phyloP scores from a whole-genome alignment of 345 rosid species.

The Corchorus olitorius region DNA sequence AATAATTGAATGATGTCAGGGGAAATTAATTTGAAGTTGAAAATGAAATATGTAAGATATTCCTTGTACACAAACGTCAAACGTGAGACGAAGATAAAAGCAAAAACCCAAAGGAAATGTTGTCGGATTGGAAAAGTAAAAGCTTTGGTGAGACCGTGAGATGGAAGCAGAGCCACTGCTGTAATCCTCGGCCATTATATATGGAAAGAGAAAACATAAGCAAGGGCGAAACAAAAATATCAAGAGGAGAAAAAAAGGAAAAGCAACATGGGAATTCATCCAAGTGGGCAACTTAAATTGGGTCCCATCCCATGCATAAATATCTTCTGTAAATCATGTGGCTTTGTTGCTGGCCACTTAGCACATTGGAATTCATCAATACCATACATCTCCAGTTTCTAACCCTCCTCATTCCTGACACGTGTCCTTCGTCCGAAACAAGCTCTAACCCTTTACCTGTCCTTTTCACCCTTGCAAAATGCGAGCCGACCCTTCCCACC shows the following conservation, averaged over 20 bases:
- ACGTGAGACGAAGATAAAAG: not conserved
- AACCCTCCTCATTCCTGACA: not conserved
- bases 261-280: not conserved
- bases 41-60: not conserved
- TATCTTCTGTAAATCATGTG: not conserved
- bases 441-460: not conserved
- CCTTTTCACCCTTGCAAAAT: not conserved
- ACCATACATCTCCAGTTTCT: not conserved
- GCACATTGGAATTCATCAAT: not conserved
- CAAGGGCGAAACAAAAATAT: not conserved
- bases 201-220: not conserved
- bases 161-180: not conserved
- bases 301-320: not conserved
- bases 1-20: too few relatives aligned
- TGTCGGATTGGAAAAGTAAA: not conserved
- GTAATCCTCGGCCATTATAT: too few relatives aligned
- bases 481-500: conserved; percentile 8
- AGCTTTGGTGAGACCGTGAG: not conserved
- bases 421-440: conserved; percentile 4
- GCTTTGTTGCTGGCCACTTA: not conserved
- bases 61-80: not conserved
- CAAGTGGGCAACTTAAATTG: not conserved
- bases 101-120: not conserved
- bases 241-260: not conserved
- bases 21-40: not conserved